Evolutionary conservation across 2,329 filamentous ascomycete genomes (phyloP), one percentile per base, ranked within the genome.

Genomic region (Aspergillus uvarum): DNA sequence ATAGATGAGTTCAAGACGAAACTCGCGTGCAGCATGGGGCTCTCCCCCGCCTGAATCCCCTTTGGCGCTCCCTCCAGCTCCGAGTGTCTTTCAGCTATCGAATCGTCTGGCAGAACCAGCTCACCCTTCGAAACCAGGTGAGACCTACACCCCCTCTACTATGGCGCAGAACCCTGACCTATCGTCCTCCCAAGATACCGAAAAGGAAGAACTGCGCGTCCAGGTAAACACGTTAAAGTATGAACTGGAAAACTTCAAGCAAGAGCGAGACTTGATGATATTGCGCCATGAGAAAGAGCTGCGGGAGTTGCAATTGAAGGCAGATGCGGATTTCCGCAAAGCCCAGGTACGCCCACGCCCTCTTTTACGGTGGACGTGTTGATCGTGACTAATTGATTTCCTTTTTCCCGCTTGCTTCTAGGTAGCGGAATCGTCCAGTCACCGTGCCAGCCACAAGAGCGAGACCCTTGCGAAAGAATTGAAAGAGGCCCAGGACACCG

Each of bases 141-240:
- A 70, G 72, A 55, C 50, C 38, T 44, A 8, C 53, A 31, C 26
- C 11, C 5, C 5, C 14, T 24, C 29, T 19, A 5, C 4, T 32
- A 8, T 35, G 16, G 5, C 16, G 2, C 16, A 21, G 6, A 38
- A 59, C n/a, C 26, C 49, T 14, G 24, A 47, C 54, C 70, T 14
- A 71, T 51, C 21, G 14, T 6, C 16, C 32, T 12, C 8, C 59
- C 0, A 51, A 79, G 77, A 79, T 66, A 65, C 70, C 12, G 77
- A 77, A 56, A 88, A 85, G 61, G 93, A 98, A 70, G 89, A 93
- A 65, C 82, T 98, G 26, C 93, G 94, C 71, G 91, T 94, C 2
- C 92, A 97, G 76, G 82, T 98, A 47, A 95, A 93, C 63, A 91
- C 92, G 0, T 80, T 97, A 54, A 89, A 88, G 63, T 99, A 97